Conservation (phyloP, 495 filamentous ascomycete genomes). For the Penicillium atrosanguineum region DNA sequence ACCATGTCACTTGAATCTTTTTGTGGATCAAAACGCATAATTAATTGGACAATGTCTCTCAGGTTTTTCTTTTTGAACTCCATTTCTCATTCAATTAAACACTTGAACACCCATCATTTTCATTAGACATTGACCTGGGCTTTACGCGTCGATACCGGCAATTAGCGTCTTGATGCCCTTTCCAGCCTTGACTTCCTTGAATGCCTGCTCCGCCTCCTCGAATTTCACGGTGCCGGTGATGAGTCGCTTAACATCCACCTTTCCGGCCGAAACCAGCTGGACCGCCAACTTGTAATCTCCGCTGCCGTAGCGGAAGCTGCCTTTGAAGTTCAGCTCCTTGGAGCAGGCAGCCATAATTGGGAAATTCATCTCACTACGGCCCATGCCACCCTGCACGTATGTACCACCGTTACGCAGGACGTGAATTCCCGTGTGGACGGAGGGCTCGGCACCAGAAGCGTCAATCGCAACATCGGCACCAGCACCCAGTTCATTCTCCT, state of each 20-base stretch:
- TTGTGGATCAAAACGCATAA: background rate
- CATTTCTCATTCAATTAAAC: constrained; percentile 6
- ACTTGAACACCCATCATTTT: constrained; percentile 1
- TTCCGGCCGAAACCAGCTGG: constrained; percentile 48
- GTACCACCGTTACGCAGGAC: constrained; percentile 52
- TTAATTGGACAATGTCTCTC: background rate
- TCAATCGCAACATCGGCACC: constrained; percentile 59
- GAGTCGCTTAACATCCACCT: constrained; percentile 48
- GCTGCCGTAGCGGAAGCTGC: constrained; percentile 53
- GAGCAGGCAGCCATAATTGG: constrained; percentile 57
- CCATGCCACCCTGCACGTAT: constrained; percentile 62
- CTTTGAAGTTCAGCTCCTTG: constrained; percentile 52
- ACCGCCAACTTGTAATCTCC: constrained; percentile 57
- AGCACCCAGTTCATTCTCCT: constrained; percentile 41
- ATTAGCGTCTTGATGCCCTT: constrained; percentile 51
- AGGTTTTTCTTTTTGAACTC: constrained; percentile 1
- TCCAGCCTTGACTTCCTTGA: constrained; percentile 45
- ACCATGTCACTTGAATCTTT: background rate
- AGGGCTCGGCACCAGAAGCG: constrained; percentile 54
- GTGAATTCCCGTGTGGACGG: constrained; percentile 53
- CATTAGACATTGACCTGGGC: background rate
- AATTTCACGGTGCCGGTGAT: constrained; percentile 54
- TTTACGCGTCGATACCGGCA: constrained; percentile 33
- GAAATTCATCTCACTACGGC: constrained; percentile 52
- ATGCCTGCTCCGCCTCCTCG: constrained; percentile 52